Evolutionary conservation across 768 basidiomycete species (phyloP), one percentile per base, ranked within the genome.

Genomic region (Sporobolomyces roseus): DNA sequence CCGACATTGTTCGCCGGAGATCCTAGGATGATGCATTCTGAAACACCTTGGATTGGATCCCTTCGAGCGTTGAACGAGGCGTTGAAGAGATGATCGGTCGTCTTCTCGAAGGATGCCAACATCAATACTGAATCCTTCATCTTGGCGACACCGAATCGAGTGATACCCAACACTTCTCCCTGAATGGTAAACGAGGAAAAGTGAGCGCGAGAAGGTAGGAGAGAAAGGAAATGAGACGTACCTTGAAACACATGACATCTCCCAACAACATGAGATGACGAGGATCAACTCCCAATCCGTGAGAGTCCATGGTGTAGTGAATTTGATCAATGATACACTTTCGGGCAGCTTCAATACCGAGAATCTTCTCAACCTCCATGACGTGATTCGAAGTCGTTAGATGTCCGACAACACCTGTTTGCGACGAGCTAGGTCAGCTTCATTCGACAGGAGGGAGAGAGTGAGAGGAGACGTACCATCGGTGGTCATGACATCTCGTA

Each of bases 71-170:
- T 93, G 3, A 96, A 90, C 14, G 96, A 88, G 3, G 96, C 96
- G 76, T 99, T 93, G 80, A 99, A 99, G 67, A 99, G 81, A 79
- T 99, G 96, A 81, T 99, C 96, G 19, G 96, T 99, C 21, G 96
- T 98, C 82, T 98, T 98, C 80, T 99, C 96, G 79, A 99, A 99
- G 30, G 92, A 96, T 14, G 96, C 96, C 75, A 98, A 82, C 96
- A 98, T 99, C 75, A 99, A 85, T 1, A 97, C 93, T 46, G 80
- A 80, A 70, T 99, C 96, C 79, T 98, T 98, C 92, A 98, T 98
- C 81, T 97, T 97, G 12, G 93, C 91, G 30, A 99, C 94, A 77
- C 96, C 96, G 79, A 98, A 98, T 35, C 96, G 89, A 10, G 96
- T 99, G 78, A 99, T 98, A 51, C 96, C 96, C 59, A 99, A 81